phyloP scores from a whole-genome alignment of 129 eudicot species.

The Tagetes patula region DNA sequence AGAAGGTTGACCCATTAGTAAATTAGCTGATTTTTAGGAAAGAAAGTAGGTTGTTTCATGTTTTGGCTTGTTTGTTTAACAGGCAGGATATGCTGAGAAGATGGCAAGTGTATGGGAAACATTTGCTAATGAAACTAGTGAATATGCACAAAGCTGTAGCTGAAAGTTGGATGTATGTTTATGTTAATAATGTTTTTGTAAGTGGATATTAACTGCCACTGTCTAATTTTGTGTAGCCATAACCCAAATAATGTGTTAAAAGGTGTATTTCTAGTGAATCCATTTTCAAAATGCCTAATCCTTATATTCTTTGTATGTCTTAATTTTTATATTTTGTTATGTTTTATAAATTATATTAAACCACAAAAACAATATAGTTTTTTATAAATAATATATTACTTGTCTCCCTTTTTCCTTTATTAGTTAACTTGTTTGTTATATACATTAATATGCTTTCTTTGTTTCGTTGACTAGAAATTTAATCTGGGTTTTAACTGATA shows the following conservation, averaged over 20 bases:
- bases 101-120: conserved; percentile 79
- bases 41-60: background rate
- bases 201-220: conserved; percentile 18
- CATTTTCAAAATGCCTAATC: background rate
- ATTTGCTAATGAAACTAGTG: conserved; percentile 74
- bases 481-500: background rate
- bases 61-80: conserved; percentile 23
- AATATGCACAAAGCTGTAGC: conserved; percentile 46
- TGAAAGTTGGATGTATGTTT: conserved; percentile 25
- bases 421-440: background rate
- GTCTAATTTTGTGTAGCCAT: conserved; percentile 14
- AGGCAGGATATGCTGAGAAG: conserved; percentile 97
- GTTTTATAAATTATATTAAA: background rate
- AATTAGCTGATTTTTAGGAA: background rate
- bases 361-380: no score
- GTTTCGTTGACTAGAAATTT: background rate
- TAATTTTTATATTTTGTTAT: background rate
- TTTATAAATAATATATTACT: no score
- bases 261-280: conserved; percentile 9
- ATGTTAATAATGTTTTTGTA: background rate
- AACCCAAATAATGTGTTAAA: conserved; percentile 19
- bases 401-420: background rate
- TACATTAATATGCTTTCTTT: background rate
- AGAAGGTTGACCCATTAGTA: background rate
- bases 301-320: background rate